Evolutionary conservation across 23 red algal species (phyloP).

Genomic region (Gracilaria gracilis): DNA sequence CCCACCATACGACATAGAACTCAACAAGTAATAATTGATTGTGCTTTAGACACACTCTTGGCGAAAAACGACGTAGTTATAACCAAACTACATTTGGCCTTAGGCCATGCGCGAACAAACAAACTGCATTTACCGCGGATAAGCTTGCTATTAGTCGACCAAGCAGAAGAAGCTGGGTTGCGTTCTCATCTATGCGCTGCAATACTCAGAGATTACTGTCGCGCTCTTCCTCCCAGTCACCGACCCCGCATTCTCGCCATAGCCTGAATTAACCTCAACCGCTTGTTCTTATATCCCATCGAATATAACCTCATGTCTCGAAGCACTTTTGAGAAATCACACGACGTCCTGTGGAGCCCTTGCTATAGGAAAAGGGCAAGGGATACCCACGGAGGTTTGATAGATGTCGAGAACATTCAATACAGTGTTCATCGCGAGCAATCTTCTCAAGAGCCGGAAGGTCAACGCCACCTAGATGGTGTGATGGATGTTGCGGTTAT

Average conservation of each 20-base stretch:
- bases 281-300: constrained; percentile 34
- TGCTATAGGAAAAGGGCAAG: constrained; percentile 63
- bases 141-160: constrained; percentile 44
- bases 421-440: not conserved
- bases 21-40: not conserved
- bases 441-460: not conserved
- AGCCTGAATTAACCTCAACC: constrained; percentile 20
- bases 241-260: constrained; percentile 49
- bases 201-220: constrained; percentile 56
- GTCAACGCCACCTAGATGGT: not conserved
- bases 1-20: not conserved
- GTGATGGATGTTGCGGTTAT: not conserved
- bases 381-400: not conserved
- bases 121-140: constrained; percentile 23
- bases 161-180: constrained; percentile 12
- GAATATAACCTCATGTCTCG: constrained; percentile 61
- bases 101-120: constrained; percentile 3
- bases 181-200: constrained; percentile 30
- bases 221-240: constrained; percentile 17
- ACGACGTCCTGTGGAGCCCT: constrained; percentile 46
- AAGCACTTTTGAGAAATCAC: constrained; percentile 17
- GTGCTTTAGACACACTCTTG: not conserved
- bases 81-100: not conserved
- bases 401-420: constrained; percentile 52
- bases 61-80: constrained; percentile 17